Base-by-base conservation (phyloP, 1,284 basidiomycete species). In the Ceratobasidium sp. region DNA sequence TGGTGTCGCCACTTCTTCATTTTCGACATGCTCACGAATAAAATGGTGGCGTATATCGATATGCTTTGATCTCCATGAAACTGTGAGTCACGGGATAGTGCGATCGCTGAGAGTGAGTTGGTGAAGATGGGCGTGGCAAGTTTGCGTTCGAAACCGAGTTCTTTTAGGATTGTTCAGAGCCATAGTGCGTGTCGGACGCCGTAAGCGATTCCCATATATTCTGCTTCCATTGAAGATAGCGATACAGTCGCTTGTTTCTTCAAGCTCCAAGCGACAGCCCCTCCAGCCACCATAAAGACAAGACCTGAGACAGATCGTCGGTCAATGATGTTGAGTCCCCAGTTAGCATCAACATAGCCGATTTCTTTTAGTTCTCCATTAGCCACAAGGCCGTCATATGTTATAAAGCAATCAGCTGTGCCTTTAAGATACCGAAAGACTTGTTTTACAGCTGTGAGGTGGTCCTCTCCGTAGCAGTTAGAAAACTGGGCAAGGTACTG, bases 251-350 rank as follows among this genome's bases (percentile, higher is more conserved):
- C 54, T 75, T 86, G 85, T 46, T 83, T 81, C 49, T 81, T 80
- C 0, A 83, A 83, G 16, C 73, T 73, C 84, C 84, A 87, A 2
- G 81, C 80, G 41, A 86, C 76, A 0, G 80, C 68, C 13, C 80
- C 81, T 2, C 79, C 78, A 22, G 78, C 77, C 16, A 82, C 54
- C 7, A 76, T 77, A 76, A 83, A 83, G 9, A 78, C 76, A 74
- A 83, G 84, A 0, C 85, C 84, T 11, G 82, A 83, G 16, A 83
- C 82, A 0, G 83, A 84, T 8, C 77, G 56, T 0, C 79, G 74
- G 27, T 80, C 78, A 0, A 75, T 64, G 51, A 81, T 75, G 66
- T 64, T 80, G 81, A 39, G 80, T 79, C 24, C 80, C 85, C 79
- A 64, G n/a, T 58, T 34, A 9, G 49, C 24, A 31, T 66, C 46